Evolutionary conservation across 768 basidiomycete genomes (phyloP), one percentile per base, ranked within the genome.

Genomic region (Lactarius tabidus): DNA sequence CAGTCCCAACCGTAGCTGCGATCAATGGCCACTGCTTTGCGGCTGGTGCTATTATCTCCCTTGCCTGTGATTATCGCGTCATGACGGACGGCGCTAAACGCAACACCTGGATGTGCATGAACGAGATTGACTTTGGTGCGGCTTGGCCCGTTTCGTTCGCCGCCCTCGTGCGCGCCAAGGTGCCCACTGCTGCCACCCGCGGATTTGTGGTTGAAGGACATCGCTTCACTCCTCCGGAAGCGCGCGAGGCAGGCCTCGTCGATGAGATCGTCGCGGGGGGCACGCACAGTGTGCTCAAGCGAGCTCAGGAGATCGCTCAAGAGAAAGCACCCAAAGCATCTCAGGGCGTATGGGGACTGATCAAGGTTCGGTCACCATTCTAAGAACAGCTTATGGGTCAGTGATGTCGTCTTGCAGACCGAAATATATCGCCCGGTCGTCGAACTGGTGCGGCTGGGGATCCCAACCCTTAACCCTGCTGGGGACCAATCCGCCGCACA

Each of bases 91-190:
- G 89, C 18, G 86, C 79, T 70, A 83, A 81, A 70, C 87, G 87
- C 35, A 86, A 87, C 71, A 88, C 89, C 1, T 95, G 93, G 89
- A 76, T 91, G 59, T 91, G 88, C 73, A 96, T 97, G 94, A 98
- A 96, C 72, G 95, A 96, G 79, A 89, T 68, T 51, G 86, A 89
- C 72, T 94, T 95, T 70, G 92, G 91, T 58, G 91, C 93, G 10
- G 79, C 85, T 0, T 87, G 90, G 80, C 93, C 94, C 0, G 78
- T 83, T 55, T 88, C 88, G 0, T 85, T 95, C 70, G 78, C 84
- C 0, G 80, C 83, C 3, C 74, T 95, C 55, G 73, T 90, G 29
- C 79, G 79, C 9, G 82, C 83, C 29, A 94, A 93, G 70, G 76
- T 91, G 7, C 81, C 85, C 9, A 80, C 85, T 69, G 81, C 81